phyloP scores from a whole-genome alignment of 495 filamentous ascomycete species.

The Aspergillus saccharolyticus region DNA sequence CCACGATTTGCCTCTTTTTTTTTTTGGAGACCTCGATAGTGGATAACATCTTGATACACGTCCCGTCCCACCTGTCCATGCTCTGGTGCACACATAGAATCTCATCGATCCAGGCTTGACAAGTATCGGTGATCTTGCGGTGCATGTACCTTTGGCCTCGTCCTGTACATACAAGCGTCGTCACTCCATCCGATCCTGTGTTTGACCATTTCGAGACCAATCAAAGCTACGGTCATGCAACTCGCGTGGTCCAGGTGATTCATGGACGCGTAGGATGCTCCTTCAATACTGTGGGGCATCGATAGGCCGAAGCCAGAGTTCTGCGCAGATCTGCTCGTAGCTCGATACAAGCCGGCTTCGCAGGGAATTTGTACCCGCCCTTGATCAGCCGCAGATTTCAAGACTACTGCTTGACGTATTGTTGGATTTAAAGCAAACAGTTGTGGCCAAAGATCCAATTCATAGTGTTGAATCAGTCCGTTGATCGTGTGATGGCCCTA shows the following conservation, averaged over 20 bases:
- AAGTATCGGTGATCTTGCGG: slow-evolving; percentile 21
- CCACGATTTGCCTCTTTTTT: slow-evolving; percentile 20
- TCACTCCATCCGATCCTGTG: slow-evolving; percentile 14
- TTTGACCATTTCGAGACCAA: slow-evolving; percentile 8
- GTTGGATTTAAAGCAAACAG: no score
- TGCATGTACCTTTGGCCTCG: slow-evolving; percentile 31
- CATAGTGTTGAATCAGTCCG: no score
- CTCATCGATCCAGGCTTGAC: slow-evolving; percentile 16
- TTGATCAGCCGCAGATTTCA: no score
- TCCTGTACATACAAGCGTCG: slow-evolving; percentile 35
- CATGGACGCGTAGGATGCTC: no score
- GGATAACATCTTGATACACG: slow-evolving; percentile 19
- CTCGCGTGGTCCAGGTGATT: neutral
- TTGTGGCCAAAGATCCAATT: no score
- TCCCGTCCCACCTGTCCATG: slow-evolving; percentile 18
- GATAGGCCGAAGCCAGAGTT: no score
- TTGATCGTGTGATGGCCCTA: no score
- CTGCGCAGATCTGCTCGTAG: no score
- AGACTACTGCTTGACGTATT: no score
- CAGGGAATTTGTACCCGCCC: no score
- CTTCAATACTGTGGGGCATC: no score
- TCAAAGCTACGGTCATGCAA: neutral
- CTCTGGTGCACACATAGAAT: slow-evolving; percentile 22
- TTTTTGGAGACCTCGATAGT: slow-evolving; percentile 22
- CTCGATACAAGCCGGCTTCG: no score